Evolutionary conservation across 441 rosid species (phyloP).

Genomic region (Lepidium campestre): DNA sequence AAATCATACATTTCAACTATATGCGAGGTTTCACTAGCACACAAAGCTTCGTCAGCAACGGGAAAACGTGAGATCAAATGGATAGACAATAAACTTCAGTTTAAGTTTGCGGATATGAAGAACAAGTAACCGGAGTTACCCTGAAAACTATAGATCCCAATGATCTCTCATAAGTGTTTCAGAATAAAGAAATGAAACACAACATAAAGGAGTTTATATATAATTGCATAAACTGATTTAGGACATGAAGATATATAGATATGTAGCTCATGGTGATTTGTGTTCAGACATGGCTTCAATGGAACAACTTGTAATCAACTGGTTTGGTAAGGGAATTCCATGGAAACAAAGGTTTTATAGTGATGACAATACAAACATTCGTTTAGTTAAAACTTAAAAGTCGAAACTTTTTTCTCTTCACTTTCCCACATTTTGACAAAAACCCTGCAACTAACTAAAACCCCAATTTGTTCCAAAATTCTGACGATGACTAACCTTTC

Average conservation of each 20-base stretch:
- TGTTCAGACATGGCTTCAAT: not conserved
- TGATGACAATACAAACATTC: no score
- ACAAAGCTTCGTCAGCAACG: slow-evolving; percentile 38
- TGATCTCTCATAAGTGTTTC: not conserved
- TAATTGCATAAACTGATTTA: not conserved
- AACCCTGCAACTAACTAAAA: slow-evolving; percentile 6
- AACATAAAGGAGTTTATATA: slow-evolving; percentile 14
- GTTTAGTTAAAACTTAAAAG: no score
- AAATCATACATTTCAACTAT: not conserved
- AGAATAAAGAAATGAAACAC: not conserved
- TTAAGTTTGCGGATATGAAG: not conserved
- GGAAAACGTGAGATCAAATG: not conserved
- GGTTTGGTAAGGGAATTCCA: not conserved
- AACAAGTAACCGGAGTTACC: not conserved
- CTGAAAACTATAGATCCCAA: not conserved
- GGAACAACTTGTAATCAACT: not conserved
- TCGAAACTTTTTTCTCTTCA: not conserved
- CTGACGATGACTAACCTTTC: slow-evolving; percentile 35
- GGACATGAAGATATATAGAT: not conserved
- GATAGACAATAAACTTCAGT: not conserved
- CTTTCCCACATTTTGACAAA: not conserved
- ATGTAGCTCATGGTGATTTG: no score
- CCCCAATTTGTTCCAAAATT: not conserved
- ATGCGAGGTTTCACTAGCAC: slow-evolving; percentile 45
- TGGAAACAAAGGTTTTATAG: not conserved